phyloP scores from a whole-genome alignment of 345 rosid genomes.

The rapeseed (Brassica napus) region DNA sequence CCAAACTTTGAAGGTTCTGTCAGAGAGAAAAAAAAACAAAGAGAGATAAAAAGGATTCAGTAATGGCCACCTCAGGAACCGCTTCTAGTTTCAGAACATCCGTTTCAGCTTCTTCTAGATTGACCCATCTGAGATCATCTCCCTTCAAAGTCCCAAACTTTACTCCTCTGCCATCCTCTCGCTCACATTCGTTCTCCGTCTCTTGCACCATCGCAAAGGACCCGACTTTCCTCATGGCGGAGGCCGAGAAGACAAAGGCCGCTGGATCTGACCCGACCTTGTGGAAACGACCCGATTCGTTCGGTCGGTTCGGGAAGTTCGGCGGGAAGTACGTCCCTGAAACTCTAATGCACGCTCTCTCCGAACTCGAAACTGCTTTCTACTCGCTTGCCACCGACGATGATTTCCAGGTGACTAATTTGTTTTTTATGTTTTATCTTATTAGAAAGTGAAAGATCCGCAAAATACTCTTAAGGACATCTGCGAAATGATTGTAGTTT shows the following conservation, averaged over 20 bases:
- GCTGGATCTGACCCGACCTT: constrained; percentile 39
- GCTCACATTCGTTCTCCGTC: constrained; percentile 34
- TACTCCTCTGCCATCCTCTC: constrained; percentile 26
- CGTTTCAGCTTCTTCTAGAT: constrained; percentile 23
- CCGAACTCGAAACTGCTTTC: constrained; percentile 82
- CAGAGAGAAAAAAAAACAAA: neutral
- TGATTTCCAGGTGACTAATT: constrained; percentile 53
- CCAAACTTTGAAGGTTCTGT: constrained; percentile 20
- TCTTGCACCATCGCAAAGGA: constrained; percentile 57
- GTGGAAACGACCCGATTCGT: constrained; percentile 75
- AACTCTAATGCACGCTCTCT: constrained; percentile 82
- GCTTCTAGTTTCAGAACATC: constrained; percentile 36
- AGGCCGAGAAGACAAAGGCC: neutral
- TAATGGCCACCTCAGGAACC: constrained; percentile 36
- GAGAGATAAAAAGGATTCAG: constrained; percentile 10
- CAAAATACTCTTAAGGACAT: neutral
- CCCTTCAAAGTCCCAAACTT: constrained; percentile 34
- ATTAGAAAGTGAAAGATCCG: neutral
- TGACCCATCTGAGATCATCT: constrained; percentile 15
- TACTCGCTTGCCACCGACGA: constrained; percentile 57
- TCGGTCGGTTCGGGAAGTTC: constrained; percentile 85
- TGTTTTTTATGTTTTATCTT: neutral
- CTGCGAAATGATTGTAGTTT: neutral
- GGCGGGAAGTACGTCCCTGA: constrained; percentile 97
- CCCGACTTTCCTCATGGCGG: constrained; percentile 46